Conservation (phyloP, 371 early-diverging fungal genomes). For the Mucor piriformis region DNA sequence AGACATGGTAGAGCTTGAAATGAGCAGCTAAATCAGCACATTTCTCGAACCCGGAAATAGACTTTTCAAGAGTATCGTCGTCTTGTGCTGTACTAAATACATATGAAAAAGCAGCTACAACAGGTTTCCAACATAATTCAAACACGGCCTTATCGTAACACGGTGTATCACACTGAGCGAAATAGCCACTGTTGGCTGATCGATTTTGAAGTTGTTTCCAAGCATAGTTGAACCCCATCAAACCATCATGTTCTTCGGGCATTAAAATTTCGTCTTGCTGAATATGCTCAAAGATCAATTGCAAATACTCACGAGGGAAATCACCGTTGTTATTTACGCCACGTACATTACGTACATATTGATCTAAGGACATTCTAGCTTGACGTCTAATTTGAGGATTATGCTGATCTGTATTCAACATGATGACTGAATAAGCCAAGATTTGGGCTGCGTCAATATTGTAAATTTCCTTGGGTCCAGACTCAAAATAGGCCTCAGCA, state of each 20-base stretch:
- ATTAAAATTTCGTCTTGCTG: conserved; percentile 81
- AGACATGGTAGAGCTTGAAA: conserved; percentile 72
- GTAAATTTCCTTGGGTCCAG: conserved; percentile 65
- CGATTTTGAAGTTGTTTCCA: conserved; percentile 88
- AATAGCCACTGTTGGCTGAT: conserved; percentile 50
- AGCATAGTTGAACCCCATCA: conserved; percentile 90
- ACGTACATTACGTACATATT: conserved; percentile 81
- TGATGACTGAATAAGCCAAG: conserved; percentile 86
- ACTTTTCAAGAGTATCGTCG: conserved; percentile 76
- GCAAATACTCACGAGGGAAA: conserved; percentile 74
- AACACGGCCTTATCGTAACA: conserved; percentile 73
- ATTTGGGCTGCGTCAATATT: conserved; percentile 78
- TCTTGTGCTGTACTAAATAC: conserved; percentile 86
- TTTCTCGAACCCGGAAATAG: conserved; percentile 79
- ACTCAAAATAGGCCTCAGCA: conserved; percentile 75
- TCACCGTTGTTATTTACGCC: conserved; percentile 78
- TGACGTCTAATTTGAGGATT: conserved; percentile 77
- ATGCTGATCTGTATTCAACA: conserved; percentile 96
- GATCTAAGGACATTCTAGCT: conserved; percentile 84
- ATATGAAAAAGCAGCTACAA: conserved; percentile 72
- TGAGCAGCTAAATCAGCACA: conserved; percentile 78
- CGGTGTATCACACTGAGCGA: conserved; percentile 54
- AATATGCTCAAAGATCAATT: conserved; percentile 77
- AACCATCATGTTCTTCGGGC: conserved; percentile 92
- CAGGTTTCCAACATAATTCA: conserved; percentile 60